A percentile compares a stretch with the other conserved stretches of the same genome.
Conservation (phyloP, 352 stramenopile genomes). For the Aphanomyces stellatus region DNA sequence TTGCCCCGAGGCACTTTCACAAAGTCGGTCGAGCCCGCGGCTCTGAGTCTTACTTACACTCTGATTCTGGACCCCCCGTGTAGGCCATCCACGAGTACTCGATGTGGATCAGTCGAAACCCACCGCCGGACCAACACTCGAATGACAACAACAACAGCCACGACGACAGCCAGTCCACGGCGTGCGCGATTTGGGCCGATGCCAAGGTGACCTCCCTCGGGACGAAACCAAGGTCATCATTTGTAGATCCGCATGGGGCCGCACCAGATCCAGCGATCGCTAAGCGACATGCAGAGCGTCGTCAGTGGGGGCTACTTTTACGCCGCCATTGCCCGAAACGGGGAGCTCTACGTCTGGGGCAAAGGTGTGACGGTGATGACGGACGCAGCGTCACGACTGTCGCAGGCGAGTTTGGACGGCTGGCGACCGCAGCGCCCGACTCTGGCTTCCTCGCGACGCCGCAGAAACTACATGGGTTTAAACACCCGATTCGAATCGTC, state of each 20-base stretch:
- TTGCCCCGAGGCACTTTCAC: neutral
- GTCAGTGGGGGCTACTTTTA: neutral
- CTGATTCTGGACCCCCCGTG: neutral
- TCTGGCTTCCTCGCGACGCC: slow-evolving; percentile 6
- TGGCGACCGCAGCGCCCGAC: slow-evolving; percentile 26
- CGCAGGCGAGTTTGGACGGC: neutral
- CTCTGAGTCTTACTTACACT: neutral
- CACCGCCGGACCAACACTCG: neutral
- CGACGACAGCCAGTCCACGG: neutral
- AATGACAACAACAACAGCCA: neutral
- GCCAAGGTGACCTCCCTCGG: neutral
- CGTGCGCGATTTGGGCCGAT: neutral
- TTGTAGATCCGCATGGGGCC: slow-evolving; percentile 9
- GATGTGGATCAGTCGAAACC: neutral
- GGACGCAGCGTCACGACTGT: neutral
- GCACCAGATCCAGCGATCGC: neutral
- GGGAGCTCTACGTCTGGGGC: slow-evolving; percentile 21
- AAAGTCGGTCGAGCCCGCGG: neutral
- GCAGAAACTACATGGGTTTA: slow-evolving; percentile 17
- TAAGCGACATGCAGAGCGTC: neutral
- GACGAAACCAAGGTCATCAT: too few species aligned
- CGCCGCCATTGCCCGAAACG: neutral
- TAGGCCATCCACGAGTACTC: slow-evolving; percentile 10
- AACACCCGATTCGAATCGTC: slow-evolving; percentile 27
- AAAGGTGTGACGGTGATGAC: neutral